These are phyloP conservation scores for Micractinium conductrix DNA, from an alignment of 139 green algal genomes.

Conservation along the genomic window DNA sequence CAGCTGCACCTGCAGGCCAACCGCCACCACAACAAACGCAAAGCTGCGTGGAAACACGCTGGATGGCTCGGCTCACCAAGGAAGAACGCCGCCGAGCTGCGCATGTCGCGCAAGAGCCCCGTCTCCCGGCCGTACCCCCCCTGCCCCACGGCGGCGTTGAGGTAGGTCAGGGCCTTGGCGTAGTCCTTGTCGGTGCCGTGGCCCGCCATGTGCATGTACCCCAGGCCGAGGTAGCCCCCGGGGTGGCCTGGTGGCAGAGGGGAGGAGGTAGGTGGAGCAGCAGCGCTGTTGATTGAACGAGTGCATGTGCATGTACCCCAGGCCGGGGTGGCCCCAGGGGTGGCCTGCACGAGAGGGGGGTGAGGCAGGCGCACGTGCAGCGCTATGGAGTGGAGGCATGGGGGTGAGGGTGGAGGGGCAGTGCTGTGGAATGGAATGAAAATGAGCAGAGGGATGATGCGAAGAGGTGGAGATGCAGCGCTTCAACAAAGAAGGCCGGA, in stretches of 20 bases:
- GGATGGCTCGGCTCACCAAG: slow-evolving; percentile 46
- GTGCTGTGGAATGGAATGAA: background rate
- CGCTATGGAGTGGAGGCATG: background rate
- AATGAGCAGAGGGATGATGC: background rate
- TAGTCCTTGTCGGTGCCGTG: slow-evolving; percentile 64
- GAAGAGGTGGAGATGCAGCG: background rate
- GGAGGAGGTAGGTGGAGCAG: background rate
- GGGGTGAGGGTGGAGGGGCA: too few species aligned
- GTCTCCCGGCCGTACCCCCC: slow-evolving; percentile 10
- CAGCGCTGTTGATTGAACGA: background rate
- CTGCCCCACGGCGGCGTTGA: slow-evolving; percentile 48
- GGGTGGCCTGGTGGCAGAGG: slow-evolving; percentile 41
- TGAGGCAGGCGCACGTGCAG: background rate
- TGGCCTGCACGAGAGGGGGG: slow-evolving; percentile 25
- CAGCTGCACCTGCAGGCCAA: background rate
- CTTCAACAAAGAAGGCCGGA: too few species aligned
- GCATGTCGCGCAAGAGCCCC: slow-evolving; percentile 15
- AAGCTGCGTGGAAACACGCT: too few species aligned
- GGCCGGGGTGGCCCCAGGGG: slow-evolving; percentile 76
- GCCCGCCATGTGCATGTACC: slow-evolving; percentile 90
- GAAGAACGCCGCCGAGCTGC: slow-evolving; percentile 79
- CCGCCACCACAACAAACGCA: slow-evolving; percentile 51
- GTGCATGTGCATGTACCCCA: slow-evolving; percentile 56
- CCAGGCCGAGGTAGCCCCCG: slow-evolving; percentile 85
- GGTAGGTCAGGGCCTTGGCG: slow-evolving; percentile 62